These are phyloP conservation scores for Aspergillus thermomutatus DNA, from an alignment of 2,329 filamentous ascomycete genomes.

Conservation along the genomic window DNA sequence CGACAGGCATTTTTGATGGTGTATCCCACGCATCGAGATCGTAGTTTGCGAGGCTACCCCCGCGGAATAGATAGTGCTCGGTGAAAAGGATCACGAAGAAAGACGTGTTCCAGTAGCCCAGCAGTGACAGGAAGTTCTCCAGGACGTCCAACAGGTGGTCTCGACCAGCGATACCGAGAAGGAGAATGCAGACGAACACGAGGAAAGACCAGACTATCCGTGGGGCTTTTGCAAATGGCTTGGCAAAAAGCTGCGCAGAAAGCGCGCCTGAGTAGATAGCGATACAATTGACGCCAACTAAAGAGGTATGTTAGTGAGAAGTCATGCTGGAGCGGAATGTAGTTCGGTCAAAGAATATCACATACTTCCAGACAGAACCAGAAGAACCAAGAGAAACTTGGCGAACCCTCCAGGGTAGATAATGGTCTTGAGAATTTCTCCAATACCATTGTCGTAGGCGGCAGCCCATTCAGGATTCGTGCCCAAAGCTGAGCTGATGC, in stretches of 20 bases:
- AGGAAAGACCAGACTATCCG: conserved; percentile 49
- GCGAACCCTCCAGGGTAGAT: conserved; percentile 47
- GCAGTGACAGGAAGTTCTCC: conserved; percentile 47
- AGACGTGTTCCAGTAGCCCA: conserved; percentile 51
- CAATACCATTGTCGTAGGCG: conserved; percentile 36
- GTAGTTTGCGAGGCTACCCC: conserved; percentile 42
- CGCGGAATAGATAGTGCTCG: conserved; percentile 50
- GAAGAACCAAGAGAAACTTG: conserved; percentile 40
- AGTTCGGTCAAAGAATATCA: neutral
- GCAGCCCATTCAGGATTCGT: conserved; percentile 39
- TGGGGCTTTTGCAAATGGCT: conserved; percentile 43
- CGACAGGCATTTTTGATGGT: conserved; percentile 42
- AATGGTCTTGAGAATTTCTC: conserved; percentile 45
- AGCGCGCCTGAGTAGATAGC: conserved; percentile 39
- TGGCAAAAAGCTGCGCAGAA: conserved; percentile 40
- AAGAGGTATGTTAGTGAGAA: neutral
- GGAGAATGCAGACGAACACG: conserved; percentile 45
- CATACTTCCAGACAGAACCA: conserved; percentile 31
- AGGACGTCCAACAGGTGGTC: conserved; percentile 45
- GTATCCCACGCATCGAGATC: conserved; percentile 51
- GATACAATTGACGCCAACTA: conserved; percentile 47
- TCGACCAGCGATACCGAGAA: conserved; percentile 43
- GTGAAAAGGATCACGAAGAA: conserved; percentile 49
- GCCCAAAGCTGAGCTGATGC: conserved; percentile 44
- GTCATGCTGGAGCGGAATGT: neutral